A percentile compares a stretch with the other conserved stretches of the same genome.
phyloP scores from a whole-genome alignment of 2,329 filamentous ascomycete species.

The Scopulariopsis brevicaulis region DNA sequence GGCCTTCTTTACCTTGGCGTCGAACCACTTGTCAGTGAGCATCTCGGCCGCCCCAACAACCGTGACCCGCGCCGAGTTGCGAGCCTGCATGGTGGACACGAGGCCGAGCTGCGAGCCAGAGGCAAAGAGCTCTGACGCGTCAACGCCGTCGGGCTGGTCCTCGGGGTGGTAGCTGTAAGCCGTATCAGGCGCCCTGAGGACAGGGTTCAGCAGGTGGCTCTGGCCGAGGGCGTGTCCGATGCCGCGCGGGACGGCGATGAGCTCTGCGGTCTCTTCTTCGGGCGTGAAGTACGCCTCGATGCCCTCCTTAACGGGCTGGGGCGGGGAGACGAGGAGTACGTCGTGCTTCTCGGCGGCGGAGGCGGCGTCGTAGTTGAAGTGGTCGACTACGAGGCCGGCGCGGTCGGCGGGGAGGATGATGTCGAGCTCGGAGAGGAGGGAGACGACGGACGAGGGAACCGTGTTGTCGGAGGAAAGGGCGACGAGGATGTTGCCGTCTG shows the following conservation, averaged over 20 bases:
- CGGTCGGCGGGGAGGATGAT: constrained; percentile 80
- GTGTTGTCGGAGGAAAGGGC: constrained; percentile 63
- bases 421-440: constrained; percentile 78
- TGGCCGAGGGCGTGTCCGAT: constrained; percentile 75
- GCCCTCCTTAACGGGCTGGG: constrained; percentile 52
- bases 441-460: constrained; percentile 62
- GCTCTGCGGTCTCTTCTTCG: constrained; percentile 31
- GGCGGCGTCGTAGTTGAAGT: constrained; percentile 81
- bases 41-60: constrained; percentile 80
- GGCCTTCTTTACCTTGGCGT: constrained; percentile 53
- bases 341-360: constrained; percentile 78
- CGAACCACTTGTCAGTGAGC: constrained; percentile 82
- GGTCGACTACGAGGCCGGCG: constrained; percentile 77
- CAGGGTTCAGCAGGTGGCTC: constrained; percentile 64
- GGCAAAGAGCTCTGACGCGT: constrained; percentile 69
- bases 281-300: constrained; percentile 70
- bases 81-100: constrained; percentile 77
- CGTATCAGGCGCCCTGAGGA: constrained; percentile 71
- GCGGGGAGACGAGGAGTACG: constrained; percentile 67
- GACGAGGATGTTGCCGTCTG: constrained; percentile 81
- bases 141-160: constrained; percentile 58
- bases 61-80: constrained; percentile 84
- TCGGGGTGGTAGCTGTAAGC: constrained; percentile 93
- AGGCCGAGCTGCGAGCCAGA: constrained; percentile 74
- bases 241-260: constrained; percentile 72